phyloP scores from a whole-genome alignment of 495 filamentous ascomycete species.

The Hypoxylon fuscum region DNA sequence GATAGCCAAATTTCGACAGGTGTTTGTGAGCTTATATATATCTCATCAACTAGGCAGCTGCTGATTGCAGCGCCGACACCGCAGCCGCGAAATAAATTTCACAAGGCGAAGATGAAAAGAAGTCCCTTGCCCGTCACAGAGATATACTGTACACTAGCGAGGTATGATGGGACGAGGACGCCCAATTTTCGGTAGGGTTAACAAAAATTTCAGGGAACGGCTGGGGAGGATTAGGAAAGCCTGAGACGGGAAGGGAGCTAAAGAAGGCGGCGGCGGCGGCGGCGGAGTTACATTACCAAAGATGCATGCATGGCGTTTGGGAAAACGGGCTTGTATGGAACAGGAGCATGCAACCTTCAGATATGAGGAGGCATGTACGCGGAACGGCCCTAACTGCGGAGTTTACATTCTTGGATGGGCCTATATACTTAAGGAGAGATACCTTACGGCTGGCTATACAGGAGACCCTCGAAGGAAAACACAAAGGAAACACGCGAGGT shows the following conservation, averaged over 20 bases:
- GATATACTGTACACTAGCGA: constrained; percentile 46
- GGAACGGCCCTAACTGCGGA: constrained; percentile 24
- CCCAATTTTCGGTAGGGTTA: constrained; percentile 9
- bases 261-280: constrained; percentile 26
- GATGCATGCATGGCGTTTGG: constrained; percentile 47
- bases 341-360: constrained; percentile 23
- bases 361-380: constrained; percentile 26
- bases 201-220: constrained; percentile 14
- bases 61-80: not conserved
- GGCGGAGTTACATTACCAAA: constrained; percentile 33
- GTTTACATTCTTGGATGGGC: constrained; percentile 33
- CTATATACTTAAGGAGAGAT: constrained; percentile 25
- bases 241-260: constrained; percentile 6
- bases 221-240: constrained; percentile 8
- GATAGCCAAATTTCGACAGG: constrained; percentile 15
- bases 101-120: constrained; percentile 10
- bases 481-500: constrained; percentile 10
- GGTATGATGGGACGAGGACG: constrained; percentile 7
- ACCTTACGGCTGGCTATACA: constrained; percentile 22
- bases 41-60: not conserved
- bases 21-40: constrained; percentile 17
- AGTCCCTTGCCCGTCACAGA: constrained; percentile 29
- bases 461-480: constrained; percentile 14
- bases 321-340: constrained; percentile 35
- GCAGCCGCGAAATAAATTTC: constrained; percentile 15